Evolutionary conservation across 805 yeast species (phyloP).

Genomic region (Spathaspora arborariae): DNA sequence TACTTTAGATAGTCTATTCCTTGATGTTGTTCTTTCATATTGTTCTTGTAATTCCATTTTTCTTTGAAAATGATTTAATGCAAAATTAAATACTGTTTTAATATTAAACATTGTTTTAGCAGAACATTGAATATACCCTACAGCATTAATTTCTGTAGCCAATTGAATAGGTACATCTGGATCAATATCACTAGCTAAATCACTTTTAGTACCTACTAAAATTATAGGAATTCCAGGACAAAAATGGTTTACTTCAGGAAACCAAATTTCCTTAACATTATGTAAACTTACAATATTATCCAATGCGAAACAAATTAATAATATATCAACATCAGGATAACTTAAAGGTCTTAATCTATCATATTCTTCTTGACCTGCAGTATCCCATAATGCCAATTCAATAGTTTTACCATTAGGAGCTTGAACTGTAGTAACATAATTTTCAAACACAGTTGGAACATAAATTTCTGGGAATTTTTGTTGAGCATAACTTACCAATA

Average conservation of each 20-base stretch:
- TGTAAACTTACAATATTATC: conserved; percentile 59
- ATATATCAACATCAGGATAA: conserved; percentile 74
- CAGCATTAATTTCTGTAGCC: conserved; percentile 62
- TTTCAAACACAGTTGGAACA: conserved; percentile 82
- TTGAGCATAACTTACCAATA: conserved; percentile 63
- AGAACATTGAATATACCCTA: conserved; percentile 74
- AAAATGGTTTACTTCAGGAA: conserved; percentile 79
- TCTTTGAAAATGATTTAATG: conserved; percentile 44
- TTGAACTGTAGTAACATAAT: conserved; percentile 63
- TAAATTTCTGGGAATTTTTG: conserved; percentile 68
- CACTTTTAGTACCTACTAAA: conserved; percentile 81
- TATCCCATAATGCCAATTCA: conserved; percentile 81
- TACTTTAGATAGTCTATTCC: conserved; percentile 31
- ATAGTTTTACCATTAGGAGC: conserved; percentile 72
- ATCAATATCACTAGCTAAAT: conserved; percentile 40
- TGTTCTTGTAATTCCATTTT: conserved; percentile 33
- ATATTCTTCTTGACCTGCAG: conserved; percentile 88
- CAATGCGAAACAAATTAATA: conserved; percentile 73
- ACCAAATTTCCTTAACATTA: conserved; percentile 79
- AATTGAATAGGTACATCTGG: conserved; percentile 48
- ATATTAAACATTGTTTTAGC: conserved; percentile 69
- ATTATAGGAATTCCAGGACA: conserved; percentile 77
- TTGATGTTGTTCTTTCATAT: conserved; percentile 29
- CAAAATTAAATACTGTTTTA: conserved; percentile 61
- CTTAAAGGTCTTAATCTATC: conserved; percentile 75